Evolutionary conservation across 208 protist species (phyloP).

Genomic region (Crithidia expoeki): DNA sequence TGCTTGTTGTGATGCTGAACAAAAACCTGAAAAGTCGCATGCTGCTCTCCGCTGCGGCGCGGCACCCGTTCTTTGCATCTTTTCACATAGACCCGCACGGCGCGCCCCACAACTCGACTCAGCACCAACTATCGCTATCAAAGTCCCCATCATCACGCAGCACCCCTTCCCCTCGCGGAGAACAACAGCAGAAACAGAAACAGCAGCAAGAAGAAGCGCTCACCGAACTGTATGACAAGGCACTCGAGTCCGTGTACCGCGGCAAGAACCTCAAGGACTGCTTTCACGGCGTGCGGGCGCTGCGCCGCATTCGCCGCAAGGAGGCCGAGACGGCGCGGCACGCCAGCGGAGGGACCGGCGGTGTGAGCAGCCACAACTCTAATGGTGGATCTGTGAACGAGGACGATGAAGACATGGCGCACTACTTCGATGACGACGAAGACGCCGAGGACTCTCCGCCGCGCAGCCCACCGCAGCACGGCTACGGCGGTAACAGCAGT

Average conservation of each 20-base stretch:
- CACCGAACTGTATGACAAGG: constrained; percentile 49
- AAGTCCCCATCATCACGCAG: not conserved
- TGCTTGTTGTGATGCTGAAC: constrained; percentile 70
- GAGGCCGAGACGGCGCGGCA: constrained; percentile 35
- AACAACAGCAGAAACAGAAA: not conserved
- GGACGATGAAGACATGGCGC: not conserved
- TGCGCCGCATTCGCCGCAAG: constrained; percentile 55
- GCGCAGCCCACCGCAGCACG: not conserved
- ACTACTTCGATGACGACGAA: constrained; percentile 4
- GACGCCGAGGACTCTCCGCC: not conserved
- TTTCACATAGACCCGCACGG: constrained; percentile 16
- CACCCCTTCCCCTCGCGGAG: not conserved
- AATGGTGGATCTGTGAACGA: not conserved
- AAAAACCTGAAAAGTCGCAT: constrained; percentile 70
- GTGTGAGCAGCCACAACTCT: not conserved
- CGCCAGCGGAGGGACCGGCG: constrained; percentile 12
- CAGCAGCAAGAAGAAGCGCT: constrained; percentile 13
- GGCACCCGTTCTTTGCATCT: constrained; percentile 63
- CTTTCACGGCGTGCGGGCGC: constrained; percentile 63
- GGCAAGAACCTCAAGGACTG: constrained; percentile 62
- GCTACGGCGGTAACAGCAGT: constrained; percentile 11
- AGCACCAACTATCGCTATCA: not conserved
- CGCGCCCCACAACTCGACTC: not conserved
- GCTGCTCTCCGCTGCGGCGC: constrained; percentile 47
- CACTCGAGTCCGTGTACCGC: constrained; percentile 44